These are phyloP conservation scores for Alternaria brassicae DNA, from an alignment of 2,329 filamentous ascomycete genomes.

Conservation along the genomic window DNA sequence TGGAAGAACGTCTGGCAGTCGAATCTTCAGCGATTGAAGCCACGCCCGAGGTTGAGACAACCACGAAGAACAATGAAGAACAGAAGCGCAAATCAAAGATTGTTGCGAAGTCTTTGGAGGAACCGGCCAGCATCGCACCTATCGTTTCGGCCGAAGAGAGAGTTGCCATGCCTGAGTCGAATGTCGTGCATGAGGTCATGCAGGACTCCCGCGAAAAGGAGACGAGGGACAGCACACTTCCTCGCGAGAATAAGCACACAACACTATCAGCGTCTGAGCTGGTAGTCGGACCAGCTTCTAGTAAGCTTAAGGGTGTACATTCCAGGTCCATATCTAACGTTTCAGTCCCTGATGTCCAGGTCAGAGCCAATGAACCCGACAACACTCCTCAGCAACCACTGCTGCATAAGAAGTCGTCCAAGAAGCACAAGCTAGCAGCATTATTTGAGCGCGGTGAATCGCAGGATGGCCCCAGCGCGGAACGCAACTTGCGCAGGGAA, in stretches of 20 bases:
- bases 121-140: neutral
- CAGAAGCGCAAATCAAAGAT: slow-evolving; percentile 28
- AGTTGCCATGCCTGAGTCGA: neutral
- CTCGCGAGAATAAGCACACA: slow-evolving; percentile 7
- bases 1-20: neutral
- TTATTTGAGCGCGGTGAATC: slow-evolving; percentile 41
- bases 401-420: slow-evolving; percentile 48
- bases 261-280: slow-evolving; percentile 6
- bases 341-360: neutral
- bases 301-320: slow-evolving; percentile 28
- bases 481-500: slow-evolving; percentile 22
- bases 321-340: slow-evolving; percentile 23
- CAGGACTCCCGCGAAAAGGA: neutral
- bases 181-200: neutral
- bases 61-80: slow-evolving; percentile 26
- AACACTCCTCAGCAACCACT: slow-evolving; percentile 17
- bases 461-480: slow-evolving; percentile 7
- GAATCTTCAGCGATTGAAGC: neutral
- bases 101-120: slow-evolving; percentile 5
- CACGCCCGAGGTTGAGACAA: slow-evolving; percentile 5
- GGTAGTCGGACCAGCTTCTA: slow-evolving; percentile 3
- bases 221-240: neutral
- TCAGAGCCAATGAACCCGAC: neutral
- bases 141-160: neutral
- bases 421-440: slow-evolving; percentile 47